Evolutionary conservation across 73 alveolate genomes (phyloP).

Genomic region (Paramecium caudatum): DNA sequence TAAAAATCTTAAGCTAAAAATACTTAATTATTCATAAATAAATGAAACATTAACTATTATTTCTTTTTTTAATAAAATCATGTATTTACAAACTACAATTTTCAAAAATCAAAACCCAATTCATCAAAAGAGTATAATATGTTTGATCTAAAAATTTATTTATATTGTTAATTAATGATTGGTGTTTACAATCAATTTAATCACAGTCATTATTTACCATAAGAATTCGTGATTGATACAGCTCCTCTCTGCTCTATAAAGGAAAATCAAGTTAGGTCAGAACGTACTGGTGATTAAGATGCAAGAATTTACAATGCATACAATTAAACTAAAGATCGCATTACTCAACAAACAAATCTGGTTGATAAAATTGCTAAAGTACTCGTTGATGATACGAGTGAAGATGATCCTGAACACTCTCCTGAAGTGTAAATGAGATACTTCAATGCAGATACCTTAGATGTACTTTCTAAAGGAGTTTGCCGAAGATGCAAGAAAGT

Average conservation of each 20-base stretch:
- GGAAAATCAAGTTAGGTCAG: slow-evolving; percentile 22
- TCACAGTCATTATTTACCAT: background rate
- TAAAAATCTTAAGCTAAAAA: background rate
- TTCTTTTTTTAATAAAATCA: background rate
- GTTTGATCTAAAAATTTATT: background rate
- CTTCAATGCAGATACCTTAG: slow-evolving; percentile 33
- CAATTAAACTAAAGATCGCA: slow-evolving; percentile 21
- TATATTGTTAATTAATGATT: slow-evolving; percentile 19
- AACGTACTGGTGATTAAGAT: background rate
- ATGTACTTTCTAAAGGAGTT: slow-evolving; percentile 50
- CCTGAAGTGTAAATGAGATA: slow-evolving; percentile 16
- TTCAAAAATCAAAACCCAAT: no score
- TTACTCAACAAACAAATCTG: background rate
- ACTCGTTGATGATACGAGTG: background rate
- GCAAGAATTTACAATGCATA: background rate
- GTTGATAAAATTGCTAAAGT: background rate
- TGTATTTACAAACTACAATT: no score
- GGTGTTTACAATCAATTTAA: slow-evolving; percentile 61
- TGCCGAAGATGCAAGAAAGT: slow-evolving; percentile 69
- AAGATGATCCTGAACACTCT: background rate
- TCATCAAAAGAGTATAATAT: background rate
- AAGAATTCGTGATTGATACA: background rate
- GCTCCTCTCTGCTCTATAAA: background rate
- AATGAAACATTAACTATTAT: background rate
- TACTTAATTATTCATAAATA: background rate